phyloP scores from a whole-genome alignment of 495 filamentous ascomycete species.

The Pseudoneurospora amorphoporcata region DNA sequence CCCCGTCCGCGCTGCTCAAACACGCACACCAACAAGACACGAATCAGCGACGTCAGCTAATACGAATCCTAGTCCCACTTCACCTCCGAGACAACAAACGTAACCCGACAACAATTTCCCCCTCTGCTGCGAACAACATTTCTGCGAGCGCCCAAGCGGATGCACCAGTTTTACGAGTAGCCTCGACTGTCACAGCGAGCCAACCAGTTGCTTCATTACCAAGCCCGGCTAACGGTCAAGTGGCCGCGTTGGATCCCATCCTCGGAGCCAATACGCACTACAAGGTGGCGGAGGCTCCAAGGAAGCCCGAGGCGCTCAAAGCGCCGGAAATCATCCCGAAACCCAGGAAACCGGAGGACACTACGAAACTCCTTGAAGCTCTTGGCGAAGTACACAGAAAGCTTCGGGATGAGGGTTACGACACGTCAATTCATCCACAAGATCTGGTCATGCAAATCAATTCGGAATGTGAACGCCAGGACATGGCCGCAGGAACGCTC shows the following conservation, averaged over 20 bases:
- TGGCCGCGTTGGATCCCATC: background rate
- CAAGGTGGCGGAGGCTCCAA: background rate
- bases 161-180: background rate
- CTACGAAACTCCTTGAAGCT: background rate
- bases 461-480: background rate
- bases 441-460: background rate
- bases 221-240: background rate
- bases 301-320: background rate
- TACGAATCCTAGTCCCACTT: slow-evolving; percentile 5
- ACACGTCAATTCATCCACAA: background rate
- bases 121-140: background rate
- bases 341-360: background rate
- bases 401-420: background rate
- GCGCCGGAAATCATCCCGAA: background rate
- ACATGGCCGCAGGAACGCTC: slow-evolving; percentile 1
- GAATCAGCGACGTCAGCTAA: background rate
- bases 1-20: background rate
- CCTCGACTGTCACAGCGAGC: background rate
- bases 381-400: background rate
- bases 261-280: slow-evolving; percentile 1
- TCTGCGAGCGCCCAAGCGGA: background rate
- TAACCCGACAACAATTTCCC: background rate
- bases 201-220: background rate
- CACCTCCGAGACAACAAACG: slow-evolving; percentile 1
- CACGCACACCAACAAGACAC: background rate